Evolutionary conservation across 148 eudicot genomes (phyloP).

Genomic region (Dysphania ambrosioides): DNA sequence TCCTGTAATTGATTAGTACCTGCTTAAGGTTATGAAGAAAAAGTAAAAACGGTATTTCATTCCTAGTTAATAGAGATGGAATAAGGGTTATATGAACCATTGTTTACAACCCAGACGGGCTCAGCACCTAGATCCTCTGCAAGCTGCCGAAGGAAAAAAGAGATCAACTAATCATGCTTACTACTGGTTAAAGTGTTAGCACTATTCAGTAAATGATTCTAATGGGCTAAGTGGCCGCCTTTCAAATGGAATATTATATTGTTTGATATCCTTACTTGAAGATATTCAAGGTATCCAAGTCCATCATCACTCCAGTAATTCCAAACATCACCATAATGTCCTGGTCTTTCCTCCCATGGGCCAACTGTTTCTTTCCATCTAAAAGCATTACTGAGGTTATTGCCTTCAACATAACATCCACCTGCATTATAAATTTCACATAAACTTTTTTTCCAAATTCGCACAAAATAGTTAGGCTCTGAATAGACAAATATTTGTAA

Average conservation of each 20-base stretch:
- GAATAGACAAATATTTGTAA: too few relatives aligned
- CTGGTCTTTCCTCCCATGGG: constrained; percentile 78
- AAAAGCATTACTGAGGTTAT: constrained; percentile 49
- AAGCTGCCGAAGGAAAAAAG: constrained; percentile 34
- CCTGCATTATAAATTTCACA: constrained; percentile 30
- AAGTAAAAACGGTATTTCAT: too few relatives aligned
- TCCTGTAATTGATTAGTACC: constrained; percentile 30
- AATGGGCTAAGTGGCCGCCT: too few relatives aligned
- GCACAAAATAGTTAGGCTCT: too few relatives aligned
- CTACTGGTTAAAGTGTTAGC: not conserved
- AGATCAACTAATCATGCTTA: not conserved
- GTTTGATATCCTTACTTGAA: constrained; percentile 37
- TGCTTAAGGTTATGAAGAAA: too few relatives aligned
- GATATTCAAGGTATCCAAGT: constrained; percentile 66
- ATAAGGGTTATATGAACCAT: constrained; percentile 35
- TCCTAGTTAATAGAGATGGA: not conserved
- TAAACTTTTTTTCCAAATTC: too few relatives aligned
- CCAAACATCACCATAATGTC: constrained; percentile 74
- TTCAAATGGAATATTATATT: too few relatives aligned
- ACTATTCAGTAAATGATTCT: too few relatives aligned
- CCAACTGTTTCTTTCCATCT: constrained; percentile 83
- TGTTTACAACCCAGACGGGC: constrained; percentile 86
- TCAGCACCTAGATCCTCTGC: constrained; percentile 82
- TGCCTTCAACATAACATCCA: constrained; percentile 83
- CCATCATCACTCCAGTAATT: constrained; percentile 73